These are phyloP conservation scores for Colletotrichum sp. DNA, from an alignment of 2,329 filamentous ascomycete genomes.

Conservation along the genomic window DNA sequence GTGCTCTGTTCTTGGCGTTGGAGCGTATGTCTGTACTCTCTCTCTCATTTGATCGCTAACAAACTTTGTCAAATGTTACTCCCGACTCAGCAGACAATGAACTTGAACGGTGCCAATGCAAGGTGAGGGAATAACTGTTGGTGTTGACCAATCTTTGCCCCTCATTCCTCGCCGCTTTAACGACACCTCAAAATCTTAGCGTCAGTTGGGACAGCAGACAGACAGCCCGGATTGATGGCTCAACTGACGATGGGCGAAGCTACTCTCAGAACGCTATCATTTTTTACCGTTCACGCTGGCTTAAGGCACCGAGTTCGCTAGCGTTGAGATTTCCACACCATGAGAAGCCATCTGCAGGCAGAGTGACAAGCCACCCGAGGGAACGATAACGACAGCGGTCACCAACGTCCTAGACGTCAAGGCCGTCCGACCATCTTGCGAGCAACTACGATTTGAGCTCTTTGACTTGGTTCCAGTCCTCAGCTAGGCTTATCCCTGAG, in stretches of 20 bases:
- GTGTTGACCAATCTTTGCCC: neutral
- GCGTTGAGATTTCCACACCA: neutral
- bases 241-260: neutral
- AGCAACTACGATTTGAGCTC: neutral
- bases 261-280: neutral
- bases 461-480: neutral
- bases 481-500: slow-evolving; percentile 15
- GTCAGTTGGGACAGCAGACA: neutral
- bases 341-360: neutral
- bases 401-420: neutral
- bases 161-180: neutral
- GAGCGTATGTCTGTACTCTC: neutral
- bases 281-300: neutral
- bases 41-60: neutral
- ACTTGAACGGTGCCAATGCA: neutral
- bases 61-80: neutral
- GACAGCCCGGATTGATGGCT: neutral
- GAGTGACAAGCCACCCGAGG: neutral
- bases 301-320: neutral
- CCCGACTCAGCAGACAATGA: neutral
- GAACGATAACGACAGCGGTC: neutral
- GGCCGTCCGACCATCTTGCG: neutral
- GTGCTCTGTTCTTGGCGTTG: neutral
- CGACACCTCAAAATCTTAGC: neutral
- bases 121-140: neutral